Percentiles rank a stretch among this genome's conserved stretches.
These are phyloP conservation scores for Arthrobotrys musiformis DNA, from an alignment of 2,329 filamentous ascomycete species.

Conservation along the genomic window DNA sequence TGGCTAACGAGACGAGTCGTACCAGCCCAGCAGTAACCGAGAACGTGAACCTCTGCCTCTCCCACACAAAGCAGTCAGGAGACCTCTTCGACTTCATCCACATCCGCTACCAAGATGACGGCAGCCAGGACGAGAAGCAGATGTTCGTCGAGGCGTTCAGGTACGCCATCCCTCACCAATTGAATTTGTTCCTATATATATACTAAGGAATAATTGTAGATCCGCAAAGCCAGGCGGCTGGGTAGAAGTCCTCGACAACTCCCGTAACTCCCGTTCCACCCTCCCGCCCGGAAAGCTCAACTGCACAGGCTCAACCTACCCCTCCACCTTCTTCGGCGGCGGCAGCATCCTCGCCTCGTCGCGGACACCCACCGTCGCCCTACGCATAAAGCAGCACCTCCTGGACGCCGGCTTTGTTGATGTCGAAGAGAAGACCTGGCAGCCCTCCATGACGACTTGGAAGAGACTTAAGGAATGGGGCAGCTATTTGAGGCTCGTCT, in stretches of 20 bases:
- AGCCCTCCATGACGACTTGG: constrained; percentile 56
- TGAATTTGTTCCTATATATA: constrained; percentile 8
- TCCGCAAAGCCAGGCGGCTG: constrained; percentile 59
- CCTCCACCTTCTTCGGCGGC: constrained; percentile 52
- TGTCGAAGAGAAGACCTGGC: constrained; percentile 59
- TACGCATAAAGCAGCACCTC: constrained; percentile 59
- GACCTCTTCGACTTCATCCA: constrained; percentile 59
- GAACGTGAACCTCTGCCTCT: constrained; percentile 56
- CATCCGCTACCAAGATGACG: constrained; percentile 59
- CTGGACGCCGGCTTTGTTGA: constrained; percentile 59
- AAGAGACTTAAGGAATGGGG: constrained; percentile 58
- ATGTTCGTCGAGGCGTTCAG: constrained; percentile 59
- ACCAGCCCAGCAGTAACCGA: constrained; percentile 47
- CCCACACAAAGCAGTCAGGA: constrained; percentile 55
- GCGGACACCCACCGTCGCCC: constrained; percentile 56
- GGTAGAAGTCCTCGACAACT: constrained; percentile 59
- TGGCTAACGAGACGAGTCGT: constrained; percentile 38
- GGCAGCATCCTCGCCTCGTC: constrained; percentile 51
- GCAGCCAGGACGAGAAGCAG: constrained; percentile 57
- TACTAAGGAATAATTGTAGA: constrained; percentile 32
- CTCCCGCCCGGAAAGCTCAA: constrained; percentile 51
- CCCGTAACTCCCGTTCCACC: constrained; percentile 49
- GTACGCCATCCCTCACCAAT: constrained; percentile 36
- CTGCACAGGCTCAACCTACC: constrained; percentile 54
- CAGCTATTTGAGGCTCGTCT: constrained; percentile 56